Evolutionary conservation across 306 rosid genomes (phyloP).

Genomic region (Adenanthera pavonina): DNA sequence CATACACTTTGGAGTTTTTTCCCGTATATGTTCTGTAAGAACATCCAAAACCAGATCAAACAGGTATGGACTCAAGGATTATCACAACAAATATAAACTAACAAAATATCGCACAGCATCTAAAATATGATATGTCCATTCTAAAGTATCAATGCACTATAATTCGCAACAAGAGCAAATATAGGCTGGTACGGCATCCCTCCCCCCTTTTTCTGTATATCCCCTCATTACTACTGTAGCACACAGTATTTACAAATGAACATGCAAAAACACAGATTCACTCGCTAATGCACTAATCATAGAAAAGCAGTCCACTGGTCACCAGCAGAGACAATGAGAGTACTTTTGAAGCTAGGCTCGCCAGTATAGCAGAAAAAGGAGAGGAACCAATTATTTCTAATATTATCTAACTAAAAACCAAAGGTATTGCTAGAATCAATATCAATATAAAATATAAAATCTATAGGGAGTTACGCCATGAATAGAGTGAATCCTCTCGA

Average conservation of each 20-base stretch:
- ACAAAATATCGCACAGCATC: not conserved
- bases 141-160: not conserved
- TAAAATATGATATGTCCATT: not conserved
- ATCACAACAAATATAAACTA: not conserved
- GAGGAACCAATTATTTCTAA: not conserved
- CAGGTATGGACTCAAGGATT: too few species aligned
- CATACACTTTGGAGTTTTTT: too few species aligned
- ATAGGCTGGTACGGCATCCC: not conserved
- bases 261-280: conserved; percentile 1
- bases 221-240: conserved; percentile 8
- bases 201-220: not conserved
- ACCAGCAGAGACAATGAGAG: not conserved
- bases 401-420: not conserved
- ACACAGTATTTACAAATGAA: conserved; percentile 6
- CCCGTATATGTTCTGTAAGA: too few species aligned
- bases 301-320: conserved; percentile 15
- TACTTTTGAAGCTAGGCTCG: not conserved
- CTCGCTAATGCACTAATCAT: conserved; percentile 26
- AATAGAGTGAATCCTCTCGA: too few species aligned
- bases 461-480: too few species aligned
- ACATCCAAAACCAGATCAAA: too few species aligned
- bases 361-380: conserved; percentile 1
- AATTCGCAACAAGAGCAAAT: not conserved
- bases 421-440: not conserved
- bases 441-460: too few species aligned